Evolutionary conservation across 2,329 filamentous ascomycete species (phyloP).

Genomic region (Alternaria postmessia): DNA sequence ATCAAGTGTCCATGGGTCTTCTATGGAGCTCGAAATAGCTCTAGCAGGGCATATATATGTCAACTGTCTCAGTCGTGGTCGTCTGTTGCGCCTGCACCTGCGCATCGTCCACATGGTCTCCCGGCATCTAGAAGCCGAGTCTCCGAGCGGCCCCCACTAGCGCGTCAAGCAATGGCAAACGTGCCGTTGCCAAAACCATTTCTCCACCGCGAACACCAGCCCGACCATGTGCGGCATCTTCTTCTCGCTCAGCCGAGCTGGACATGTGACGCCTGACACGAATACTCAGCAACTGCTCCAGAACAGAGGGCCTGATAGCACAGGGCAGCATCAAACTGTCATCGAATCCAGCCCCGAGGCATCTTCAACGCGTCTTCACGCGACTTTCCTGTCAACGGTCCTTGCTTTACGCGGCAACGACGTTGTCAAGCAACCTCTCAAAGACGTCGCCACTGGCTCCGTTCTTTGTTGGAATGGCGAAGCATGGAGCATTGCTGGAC

Average conservation of each 20-base stretch:
- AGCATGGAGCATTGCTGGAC: slow-evolving; percentile 77
- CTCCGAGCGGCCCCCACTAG: slow-evolving; percentile 25
- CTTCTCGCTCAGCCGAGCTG: slow-evolving; percentile 55
- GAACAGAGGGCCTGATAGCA: slow-evolving; percentile 46
- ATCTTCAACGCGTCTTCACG: slow-evolving; percentile 43
- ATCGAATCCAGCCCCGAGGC: slow-evolving; percentile 12
- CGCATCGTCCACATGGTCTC: slow-evolving; percentile 24
- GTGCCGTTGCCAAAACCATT: slow-evolving; percentile 14
- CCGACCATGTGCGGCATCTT: slow-evolving; percentile 58
- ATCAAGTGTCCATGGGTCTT: slow-evolving; percentile 33
- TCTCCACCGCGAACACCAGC: slow-evolving; percentile 15
- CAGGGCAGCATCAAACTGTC: slow-evolving; percentile 24
- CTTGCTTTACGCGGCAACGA: slow-evolving; percentile 84
- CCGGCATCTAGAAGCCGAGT: slow-evolving; percentile 32
- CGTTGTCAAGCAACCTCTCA: slow-evolving; percentile 76
- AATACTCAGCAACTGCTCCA: slow-evolving; percentile 37
- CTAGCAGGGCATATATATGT: slow-evolving; percentile 9
- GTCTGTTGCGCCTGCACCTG: slow-evolving; percentile 22
- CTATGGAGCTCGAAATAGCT: slow-evolving; percentile 18
- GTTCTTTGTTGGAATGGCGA: slow-evolving; percentile 97
- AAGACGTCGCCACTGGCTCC: slow-evolving; percentile 64
- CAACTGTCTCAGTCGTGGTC: slow-evolving; percentile 16
- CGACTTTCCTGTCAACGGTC: slow-evolving; percentile 82
- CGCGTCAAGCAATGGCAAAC: neutral
- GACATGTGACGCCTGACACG: slow-evolving; percentile 32